phyloP scores from a whole-genome alignment of 352 stramenopile species.

The Globisporangium barbulae region DNA sequence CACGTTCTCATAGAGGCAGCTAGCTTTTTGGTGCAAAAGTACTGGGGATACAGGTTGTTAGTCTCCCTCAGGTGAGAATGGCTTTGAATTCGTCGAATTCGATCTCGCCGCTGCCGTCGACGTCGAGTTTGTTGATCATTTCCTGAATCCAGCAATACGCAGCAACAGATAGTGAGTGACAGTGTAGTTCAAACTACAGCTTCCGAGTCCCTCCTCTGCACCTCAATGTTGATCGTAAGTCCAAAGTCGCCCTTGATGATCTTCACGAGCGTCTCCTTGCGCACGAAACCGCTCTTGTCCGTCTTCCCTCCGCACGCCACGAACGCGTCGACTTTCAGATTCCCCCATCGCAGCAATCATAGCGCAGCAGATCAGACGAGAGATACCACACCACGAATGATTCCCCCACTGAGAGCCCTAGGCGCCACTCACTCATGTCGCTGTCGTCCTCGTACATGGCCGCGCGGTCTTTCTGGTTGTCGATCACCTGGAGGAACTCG shows the following conservation, averaged over 20 bases:
- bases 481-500: constrained; percentile 98
- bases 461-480: constrained; percentile 96
- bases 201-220: too few relatives aligned
- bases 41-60: not conserved
- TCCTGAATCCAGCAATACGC: constrained; percentile 33
- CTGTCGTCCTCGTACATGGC: constrained; percentile 96
- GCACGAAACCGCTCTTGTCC: constrained; percentile 92
- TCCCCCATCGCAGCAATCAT: not conserved
- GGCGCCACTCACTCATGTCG: constrained; percentile 88
- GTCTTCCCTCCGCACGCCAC: constrained; percentile 94
- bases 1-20: too few relatives aligned
- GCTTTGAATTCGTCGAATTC: constrained; percentile 97
- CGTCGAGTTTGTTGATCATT: constrained; percentile 96
- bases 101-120: constrained; percentile 93
- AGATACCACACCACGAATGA: not conserved
- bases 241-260: constrained; percentile 97
- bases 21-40: too few relatives aligned
- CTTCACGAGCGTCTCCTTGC: constrained; percentile 86
- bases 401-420: too few relatives aligned
- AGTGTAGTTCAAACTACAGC: not conserved
- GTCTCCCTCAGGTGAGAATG: constrained; percentile 57
- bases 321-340: constrained; percentile 90
- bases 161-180: not conserved
- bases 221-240: constrained; percentile 96
- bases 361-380: not conserved